Evolutionary conservation across 495 filamentous ascomycete genomes (phyloP), one percentile per base, ranked within the genome.

Genomic region (Gamarada debralockiae): DNA sequence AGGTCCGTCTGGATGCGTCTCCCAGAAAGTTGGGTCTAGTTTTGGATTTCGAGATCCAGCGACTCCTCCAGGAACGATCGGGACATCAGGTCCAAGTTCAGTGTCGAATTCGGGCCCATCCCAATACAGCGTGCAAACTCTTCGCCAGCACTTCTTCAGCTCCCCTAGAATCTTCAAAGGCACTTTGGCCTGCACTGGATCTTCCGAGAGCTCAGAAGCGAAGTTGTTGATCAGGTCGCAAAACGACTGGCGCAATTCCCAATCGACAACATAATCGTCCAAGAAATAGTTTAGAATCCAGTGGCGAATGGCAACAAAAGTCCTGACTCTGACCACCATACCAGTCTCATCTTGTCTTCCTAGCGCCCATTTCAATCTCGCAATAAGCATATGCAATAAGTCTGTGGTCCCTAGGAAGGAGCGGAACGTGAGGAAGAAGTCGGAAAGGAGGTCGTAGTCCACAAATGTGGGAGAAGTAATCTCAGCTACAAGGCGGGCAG

Each of bases 271-370:
- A 65, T 96, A 99, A 65, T 99, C 93, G 67, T 97, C 95, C 21
- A 87, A 77, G 62, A 97, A 97, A 64, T 97, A 99, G 62, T 99
- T 99, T 56, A 99, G 70, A 52, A 99, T 92, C 93, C 93, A 99
- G 65, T 99, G 93, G 55, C 93, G 85, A 31, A 97, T 77, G 21
- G 95, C 93, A 20, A 96, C 95, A 72, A 99, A 99, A 0, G 91
- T 93, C 42, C 93, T 84, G 42, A 99, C 95, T 44, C 90, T 80
- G 17, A 99, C 95, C 23, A 97, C 87, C 58, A 87, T 84, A 10
- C 93, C 95, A 53, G 84, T 84, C 61, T 97, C 89, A 61, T 95
- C 90, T 31, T 78, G 68, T 41, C 88, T 79, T 47, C 81, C 78
- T 52, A 97, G 75, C 2, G 95, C 93, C 92, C 92, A 97, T 59